Base-by-base conservation (phyloP, 768 basidiomycete species). In the Megacollybia marginata region DNA sequence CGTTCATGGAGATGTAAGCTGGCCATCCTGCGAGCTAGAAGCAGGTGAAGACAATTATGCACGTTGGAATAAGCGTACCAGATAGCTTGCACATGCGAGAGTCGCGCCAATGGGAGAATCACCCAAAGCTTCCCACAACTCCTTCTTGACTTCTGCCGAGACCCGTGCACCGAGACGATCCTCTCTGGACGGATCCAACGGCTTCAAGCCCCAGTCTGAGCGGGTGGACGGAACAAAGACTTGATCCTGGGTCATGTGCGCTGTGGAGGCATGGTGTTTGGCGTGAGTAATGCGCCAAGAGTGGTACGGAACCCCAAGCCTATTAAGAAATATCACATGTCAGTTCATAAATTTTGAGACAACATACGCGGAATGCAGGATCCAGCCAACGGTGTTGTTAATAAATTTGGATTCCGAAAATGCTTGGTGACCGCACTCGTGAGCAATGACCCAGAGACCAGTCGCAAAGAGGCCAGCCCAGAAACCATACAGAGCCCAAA, bases 361-460 rank as follows among this genome's bases (percentile, higher is more conserved):
- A 34, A 62, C 85, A 54, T 62, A 91, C 90, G 77, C 79, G 42
- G 92, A 95, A 67, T 97, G 95, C 32, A 97, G 74, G 52, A 95
- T 61, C 86, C 88, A 95, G 10, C 95, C 95, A 50, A 93, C 88
- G 42, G 80, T 68, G 75, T 97, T 90, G 75, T 98, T 98, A 68
- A 96, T 76, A 31, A 73, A 64, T 72, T 94, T 95, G 48, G 85
- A 93, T 56, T 92, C 84, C 1, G 93, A 97, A 74, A 92, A 99
- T 0, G 90, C 88, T 65, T 95, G 92, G 66, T 99, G 95, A 31
- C 95, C 95, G 58, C 91, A 93, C 68, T 97, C 93, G 62, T 95
- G 92, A 43, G 85, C 93, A 52, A 95, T 72, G 55, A 93, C 86
- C 95, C 95, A 97, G 47, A 97, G 72, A 52, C 95, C 95, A 16